Evolutionary conservation across 2,329 filamentous ascomycete genomes (phyloP).

Genomic region (Aspergillus melleus): DNA sequence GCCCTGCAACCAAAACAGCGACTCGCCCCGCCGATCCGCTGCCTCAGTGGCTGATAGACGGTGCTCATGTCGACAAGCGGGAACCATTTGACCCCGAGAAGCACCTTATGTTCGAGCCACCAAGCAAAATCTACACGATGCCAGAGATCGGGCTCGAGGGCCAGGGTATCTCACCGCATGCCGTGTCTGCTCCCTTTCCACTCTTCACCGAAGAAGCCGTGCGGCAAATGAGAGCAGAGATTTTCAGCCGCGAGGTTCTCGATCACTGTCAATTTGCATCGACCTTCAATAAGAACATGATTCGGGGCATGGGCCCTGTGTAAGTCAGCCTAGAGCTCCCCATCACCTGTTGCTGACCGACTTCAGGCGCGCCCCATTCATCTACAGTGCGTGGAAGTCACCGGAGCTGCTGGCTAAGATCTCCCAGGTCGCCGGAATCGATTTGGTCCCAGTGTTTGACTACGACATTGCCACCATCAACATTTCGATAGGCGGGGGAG

Average conservation of each 20-base stretch:
- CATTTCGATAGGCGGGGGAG: not conserved
- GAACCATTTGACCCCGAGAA: conserved; percentile 51
- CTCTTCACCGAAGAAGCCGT: conserved; percentile 63
- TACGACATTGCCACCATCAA: not conserved
- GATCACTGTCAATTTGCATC: conserved; percentile 58
- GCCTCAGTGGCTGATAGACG: conserved; percentile 15
- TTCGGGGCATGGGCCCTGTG: conserved; percentile 56
- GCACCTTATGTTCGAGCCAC: conserved; percentile 55
- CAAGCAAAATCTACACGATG: conserved; percentile 58
- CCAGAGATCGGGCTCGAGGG: conserved; percentile 52
- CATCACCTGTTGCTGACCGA: too few relatives aligned
- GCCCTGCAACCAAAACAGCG: conserved; percentile 13
- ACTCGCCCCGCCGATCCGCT: conserved; percentile 16
- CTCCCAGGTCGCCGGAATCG: conserved; percentile 59
- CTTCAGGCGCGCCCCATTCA: conserved; percentile 59
- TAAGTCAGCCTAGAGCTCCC: conserved; percentile 35
- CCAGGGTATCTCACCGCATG: conserved; percentile 60
- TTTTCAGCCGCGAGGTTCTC: conserved; percentile 56
- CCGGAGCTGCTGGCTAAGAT: conserved; percentile 55
- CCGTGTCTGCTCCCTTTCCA: conserved; percentile 62
- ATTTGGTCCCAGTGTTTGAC: conserved; percentile 51
- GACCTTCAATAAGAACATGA: conserved; percentile 52
- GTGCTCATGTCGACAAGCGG: conserved; percentile 1
- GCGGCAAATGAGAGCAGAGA: conserved; percentile 59
- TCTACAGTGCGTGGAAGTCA: conserved; percentile 58